Evolutionary conservation across 176 grass and related monocot genomes (phyloP), one percentile per base, ranked within the genome.

Genomic region (Leersia perrieri): DNA sequence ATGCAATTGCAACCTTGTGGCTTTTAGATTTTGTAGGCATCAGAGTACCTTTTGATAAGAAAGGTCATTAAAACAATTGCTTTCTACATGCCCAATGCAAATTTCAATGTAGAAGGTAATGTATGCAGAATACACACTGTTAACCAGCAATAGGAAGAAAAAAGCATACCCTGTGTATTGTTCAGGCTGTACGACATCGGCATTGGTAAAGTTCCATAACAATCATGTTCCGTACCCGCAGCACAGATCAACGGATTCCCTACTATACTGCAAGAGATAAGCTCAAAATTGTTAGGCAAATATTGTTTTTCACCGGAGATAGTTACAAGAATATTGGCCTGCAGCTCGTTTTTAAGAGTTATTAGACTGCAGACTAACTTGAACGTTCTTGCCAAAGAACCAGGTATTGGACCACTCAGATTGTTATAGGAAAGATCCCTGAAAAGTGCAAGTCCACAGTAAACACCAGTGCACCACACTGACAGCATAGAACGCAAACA

Each of bases 361-460:
- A 63, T 30, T 68, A 72, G 6, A 63, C 31, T 70, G 77, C 31
- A 72, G 67, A 79, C 76, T 79, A 85, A 94, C 94, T 94, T 97
- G 92, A 92, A 92, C 53, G 89, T 94, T 83, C 83, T 87, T 44
- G 83, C 84, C 55, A 89, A 71, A 66, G 85, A 88, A 33, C 85
- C 76, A 65, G 92, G 92, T 58, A 94, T 23, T 39, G 87, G 85
- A 7, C 92, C 92, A 73, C 87, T 94, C 33, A 97, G 68, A 64
- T 97, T 92, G 83, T 97, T 97, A 28, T 92, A 97, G 47, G 92
- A 97, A 68, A 97, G 55, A 60, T 97, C 94, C 74, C 94, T 97
- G 87, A 53, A 82, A 80, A 67, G 82, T 82, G 33, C 58, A 82
- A 73, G 42, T 73, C 49, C 39, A 78, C 45, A 51, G 65, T 85